A percentile compares a stretch with the other conserved stretches of the same genome.
These are phyloP conservation scores for Calonectria pteridis DNA, from an alignment of 2,329 filamentous ascomycete species.

Conservation along the genomic window DNA sequence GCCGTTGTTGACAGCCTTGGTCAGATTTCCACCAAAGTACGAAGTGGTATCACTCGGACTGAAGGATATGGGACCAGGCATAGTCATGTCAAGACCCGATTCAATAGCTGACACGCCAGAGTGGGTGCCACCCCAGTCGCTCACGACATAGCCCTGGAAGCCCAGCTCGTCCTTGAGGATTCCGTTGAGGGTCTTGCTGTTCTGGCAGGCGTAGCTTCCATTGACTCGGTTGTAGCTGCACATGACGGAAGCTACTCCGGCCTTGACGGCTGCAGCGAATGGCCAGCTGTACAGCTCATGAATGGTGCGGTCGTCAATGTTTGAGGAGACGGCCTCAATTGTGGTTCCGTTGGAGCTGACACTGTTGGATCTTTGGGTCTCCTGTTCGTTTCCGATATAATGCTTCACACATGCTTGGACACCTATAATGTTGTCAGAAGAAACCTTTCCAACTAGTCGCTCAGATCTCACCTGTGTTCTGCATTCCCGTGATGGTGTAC, in stretches of 20 bases:
- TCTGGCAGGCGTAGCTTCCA: slow-evolving; percentile 63
- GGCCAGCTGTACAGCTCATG: slow-evolving; percentile 59
- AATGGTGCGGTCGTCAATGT: slow-evolving; percentile 69
- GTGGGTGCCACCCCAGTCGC: slow-evolving; percentile 57
- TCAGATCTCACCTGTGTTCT: background rate
- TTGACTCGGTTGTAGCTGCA: slow-evolving; percentile 60
- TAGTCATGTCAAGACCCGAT: slow-evolving; percentile 62
- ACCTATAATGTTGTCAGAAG: background rate
- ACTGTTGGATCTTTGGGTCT: background rate
- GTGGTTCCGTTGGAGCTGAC: background rate
- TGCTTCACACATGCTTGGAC: slow-evolving; percentile 6
- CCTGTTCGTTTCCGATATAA: slow-evolving; percentile 10
- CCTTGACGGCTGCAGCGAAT: slow-evolving; percentile 43
- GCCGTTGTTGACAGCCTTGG: slow-evolving; percentile 59
- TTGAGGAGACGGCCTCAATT: slow-evolving; percentile 36
- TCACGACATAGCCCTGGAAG: slow-evolving; percentile 60
- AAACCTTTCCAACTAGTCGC: background rate
- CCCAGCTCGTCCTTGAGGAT: slow-evolving; percentile 63
- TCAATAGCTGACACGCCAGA: slow-evolving; percentile 56
- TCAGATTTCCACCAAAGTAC: slow-evolving; percentile 59
- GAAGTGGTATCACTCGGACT: slow-evolving; percentile 51
- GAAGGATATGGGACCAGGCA: slow-evolving; percentile 56
- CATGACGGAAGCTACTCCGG: slow-evolving; percentile 52
- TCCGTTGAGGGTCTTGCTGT: slow-evolving; percentile 60
- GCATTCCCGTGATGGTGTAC: background rate